Evolutionary conservation across 2,329 filamentous ascomycete species (phyloP).

Genomic region (Penicillium sumatraense): DNA sequence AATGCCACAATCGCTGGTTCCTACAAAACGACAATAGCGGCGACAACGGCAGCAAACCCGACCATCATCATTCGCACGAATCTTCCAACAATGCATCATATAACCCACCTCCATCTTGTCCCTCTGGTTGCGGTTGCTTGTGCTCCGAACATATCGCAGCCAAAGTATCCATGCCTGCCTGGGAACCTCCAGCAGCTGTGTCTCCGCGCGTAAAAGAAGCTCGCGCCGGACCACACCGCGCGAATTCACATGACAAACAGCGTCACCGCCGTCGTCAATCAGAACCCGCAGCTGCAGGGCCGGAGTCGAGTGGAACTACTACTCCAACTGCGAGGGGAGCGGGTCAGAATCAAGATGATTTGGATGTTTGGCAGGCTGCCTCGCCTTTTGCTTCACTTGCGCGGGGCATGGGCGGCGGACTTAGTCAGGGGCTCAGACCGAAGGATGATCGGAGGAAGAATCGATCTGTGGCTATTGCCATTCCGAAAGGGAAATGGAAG

Average conservation of each 20-base stretch:
- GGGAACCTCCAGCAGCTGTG: conserved; percentile 18
- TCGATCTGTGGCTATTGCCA: conserved; percentile 18
- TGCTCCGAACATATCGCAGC: conserved; percentile 46
- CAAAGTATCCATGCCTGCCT: conserved; percentile 37
- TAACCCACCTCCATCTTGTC: conserved; percentile 39
- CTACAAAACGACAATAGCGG: conserved; percentile 21
- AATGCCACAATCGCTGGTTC: conserved; percentile 51
- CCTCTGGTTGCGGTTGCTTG: conserved; percentile 53
- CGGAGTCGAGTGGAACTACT: conserved; percentile 17
- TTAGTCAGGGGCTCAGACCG: conserved; percentile 44
- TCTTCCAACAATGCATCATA: conserved; percentile 6
- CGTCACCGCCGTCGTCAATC: conserved; percentile 24
- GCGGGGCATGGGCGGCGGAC: conserved; percentile 46
- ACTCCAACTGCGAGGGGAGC: conserved; percentile 16
- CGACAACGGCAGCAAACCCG: conserved; percentile 12
- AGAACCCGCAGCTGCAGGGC: conserved; percentile 18
- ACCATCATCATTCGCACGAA: conserved; percentile 12
- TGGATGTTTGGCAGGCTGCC: conserved; percentile 40
- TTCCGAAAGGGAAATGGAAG: conserved; percentile 14
- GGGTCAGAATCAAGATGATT: conserved; percentile 38
- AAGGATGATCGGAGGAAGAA: conserved; percentile 38
- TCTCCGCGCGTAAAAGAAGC: conserved; percentile 8
- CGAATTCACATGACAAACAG: conserved; percentile 22
- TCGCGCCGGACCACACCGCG: neutral
- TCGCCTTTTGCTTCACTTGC: conserved; percentile 47